Percentiles rank a stretch among this genome's conserved stretches.
These are phyloP conservation scores for Trichoderma erinaceum DNA, from an alignment of 495 filamentous ascomycete species.

Conservation along the genomic window DNA sequence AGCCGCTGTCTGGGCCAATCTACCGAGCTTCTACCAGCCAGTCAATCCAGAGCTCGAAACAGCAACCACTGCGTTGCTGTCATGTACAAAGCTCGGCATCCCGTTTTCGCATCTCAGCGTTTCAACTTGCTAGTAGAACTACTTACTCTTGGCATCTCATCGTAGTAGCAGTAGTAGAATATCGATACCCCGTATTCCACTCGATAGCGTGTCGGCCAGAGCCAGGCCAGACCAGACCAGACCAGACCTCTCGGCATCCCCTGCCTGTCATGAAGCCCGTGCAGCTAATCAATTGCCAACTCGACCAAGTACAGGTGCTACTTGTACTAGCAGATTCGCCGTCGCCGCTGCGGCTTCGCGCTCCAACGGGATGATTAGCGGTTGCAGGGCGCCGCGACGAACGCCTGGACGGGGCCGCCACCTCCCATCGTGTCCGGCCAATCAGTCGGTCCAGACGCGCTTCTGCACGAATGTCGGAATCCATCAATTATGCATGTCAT, in stretches of 20 bases:
- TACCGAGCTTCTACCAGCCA: background rate
- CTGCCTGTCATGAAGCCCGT: background rate
- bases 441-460: slow-evolving; percentile 30
- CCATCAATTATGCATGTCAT: slow-evolving; percentile 33
- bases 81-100: too few relatives aligned
- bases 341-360: background rate
- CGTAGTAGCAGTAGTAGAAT: background rate
- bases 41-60: background rate
- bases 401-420: slow-evolving; percentile 21
- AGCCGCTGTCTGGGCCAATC: background rate
- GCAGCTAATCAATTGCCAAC: background rate
- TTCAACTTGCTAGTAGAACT: too few relatives aligned
- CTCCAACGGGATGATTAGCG: background rate
- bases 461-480: slow-evolving; percentile 31
- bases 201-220: slow-evolving; percentile 19
- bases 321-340: too few relatives aligned
- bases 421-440: slow-evolving; percentile 21
- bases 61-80: slow-evolving; percentile 7
- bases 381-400: slow-evolving; percentile 19
- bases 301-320: too few relatives aligned
- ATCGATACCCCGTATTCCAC: slow-evolving; percentile 13
- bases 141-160: background rate
- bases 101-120: too few relatives aligned
- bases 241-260: slow-evolving; percentile 20
- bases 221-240: slow-evolving; percentile 19